Evolutionary conservation across 805 yeast genomes (phyloP).

Genomic region (Candida nitratophila): DNA sequence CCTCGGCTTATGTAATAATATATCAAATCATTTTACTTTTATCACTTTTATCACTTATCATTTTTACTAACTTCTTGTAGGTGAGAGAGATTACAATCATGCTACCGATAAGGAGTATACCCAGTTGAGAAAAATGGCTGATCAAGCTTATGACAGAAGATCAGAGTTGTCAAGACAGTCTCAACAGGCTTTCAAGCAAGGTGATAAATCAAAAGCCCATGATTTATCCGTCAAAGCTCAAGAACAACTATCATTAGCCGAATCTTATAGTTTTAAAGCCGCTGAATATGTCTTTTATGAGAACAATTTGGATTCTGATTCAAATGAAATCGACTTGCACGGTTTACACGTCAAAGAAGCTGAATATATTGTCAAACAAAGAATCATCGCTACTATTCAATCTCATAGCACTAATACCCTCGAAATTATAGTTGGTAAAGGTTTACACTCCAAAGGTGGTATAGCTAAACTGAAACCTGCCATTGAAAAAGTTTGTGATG

Average conservation of each 20-base stretch:
- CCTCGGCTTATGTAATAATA: no score
- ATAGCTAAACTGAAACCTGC: constrained; percentile 89
- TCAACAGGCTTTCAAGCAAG: constrained; percentile 67
- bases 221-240: constrained; percentile 66
- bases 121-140: constrained; percentile 60
- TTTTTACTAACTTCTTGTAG: constrained; percentile 1
- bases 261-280: constrained; percentile 66
- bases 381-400: constrained; percentile 58
- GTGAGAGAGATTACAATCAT: constrained; percentile 56
- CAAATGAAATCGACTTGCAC: constrained; percentile 87
- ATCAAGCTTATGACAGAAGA: constrained; percentile 52
- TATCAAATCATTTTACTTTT: no score
- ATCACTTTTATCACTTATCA: neutral
- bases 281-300: constrained; percentile 85
- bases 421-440: constrained; percentile 89
- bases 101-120: constrained; percentile 61
- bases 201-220: constrained; percentile 69
- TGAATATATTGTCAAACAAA: constrained; percentile 59
- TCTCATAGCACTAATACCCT: constrained; percentile 53
- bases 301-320: constrained; percentile 80
- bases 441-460: constrained; percentile 74
- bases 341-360: constrained; percentile 92
- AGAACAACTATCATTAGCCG: constrained; percentile 52
- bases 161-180: constrained; percentile 55
- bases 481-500: constrained; percentile 65